Percentiles rank a stretch among this genome's conserved stretches.
phyloP scores from a whole-genome alignment of 2,329 filamentous ascomycete species.

The Teratosphaeria viscida region DNA sequence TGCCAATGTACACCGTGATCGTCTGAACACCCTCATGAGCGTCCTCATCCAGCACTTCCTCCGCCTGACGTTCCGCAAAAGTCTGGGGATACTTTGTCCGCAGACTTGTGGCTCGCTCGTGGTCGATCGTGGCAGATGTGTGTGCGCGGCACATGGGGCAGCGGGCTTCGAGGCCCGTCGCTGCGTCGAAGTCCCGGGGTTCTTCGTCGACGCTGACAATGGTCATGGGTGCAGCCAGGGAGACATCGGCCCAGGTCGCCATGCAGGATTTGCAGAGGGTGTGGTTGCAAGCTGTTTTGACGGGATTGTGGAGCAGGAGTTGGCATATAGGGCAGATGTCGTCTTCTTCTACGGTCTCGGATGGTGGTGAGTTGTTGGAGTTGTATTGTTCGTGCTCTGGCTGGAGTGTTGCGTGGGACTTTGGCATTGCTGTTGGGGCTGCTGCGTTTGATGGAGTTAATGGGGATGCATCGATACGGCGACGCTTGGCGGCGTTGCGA shows the following conservation, averaged over 20 bases:
- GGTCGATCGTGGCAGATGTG: constrained; percentile 27
- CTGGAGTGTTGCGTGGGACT: not conserved
- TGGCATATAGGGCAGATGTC: constrained; percentile 38
- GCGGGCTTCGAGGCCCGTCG: constrained; percentile 26
- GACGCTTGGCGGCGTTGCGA: not conserved
- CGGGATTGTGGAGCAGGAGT: constrained; percentile 32
- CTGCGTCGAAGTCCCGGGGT: constrained; percentile 18
- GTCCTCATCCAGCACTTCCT: constrained; percentile 22
- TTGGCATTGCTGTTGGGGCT: not conserved
- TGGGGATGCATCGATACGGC: not conserved
- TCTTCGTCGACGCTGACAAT: constrained; percentile 30
- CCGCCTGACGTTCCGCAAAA: constrained; percentile 27
- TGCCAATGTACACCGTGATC: constrained; percentile 36
- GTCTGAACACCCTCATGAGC: constrained; percentile 25
- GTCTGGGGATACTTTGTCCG: constrained; percentile 26
- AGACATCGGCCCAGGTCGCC: constrained; percentile 36
- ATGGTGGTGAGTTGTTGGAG: not conserved
- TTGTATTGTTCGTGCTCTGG: not conserved
- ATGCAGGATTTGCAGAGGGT: constrained; percentile 37
- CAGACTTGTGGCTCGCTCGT: constrained; percentile 19
- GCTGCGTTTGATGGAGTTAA: not conserved
- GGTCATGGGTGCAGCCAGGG: constrained; percentile 26
- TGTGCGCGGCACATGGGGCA: constrained; percentile 38
- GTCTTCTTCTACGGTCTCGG: constrained; percentile 26
- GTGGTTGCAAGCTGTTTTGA: constrained; percentile 34